These are phyloP conservation scores for Leishmania guyanensis DNA, from an alignment of 208 protist genomes.

Conservation along the genomic window DNA sequence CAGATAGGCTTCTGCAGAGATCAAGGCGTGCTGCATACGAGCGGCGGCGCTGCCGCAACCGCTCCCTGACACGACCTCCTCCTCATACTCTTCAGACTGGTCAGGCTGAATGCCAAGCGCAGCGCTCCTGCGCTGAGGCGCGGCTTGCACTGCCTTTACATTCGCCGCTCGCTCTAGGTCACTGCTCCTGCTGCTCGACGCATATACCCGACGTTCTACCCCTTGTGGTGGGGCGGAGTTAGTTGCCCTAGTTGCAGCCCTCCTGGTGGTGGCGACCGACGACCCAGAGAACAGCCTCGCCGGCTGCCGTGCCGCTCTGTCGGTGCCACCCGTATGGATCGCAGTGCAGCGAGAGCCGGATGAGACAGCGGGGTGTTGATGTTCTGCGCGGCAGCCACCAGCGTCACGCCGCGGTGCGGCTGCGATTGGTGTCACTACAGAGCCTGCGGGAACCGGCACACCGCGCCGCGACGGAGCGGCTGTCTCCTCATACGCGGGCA, in stretches of 20 bases:
- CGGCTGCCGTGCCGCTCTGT: background rate
- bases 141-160: background rate
- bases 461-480: background rate
- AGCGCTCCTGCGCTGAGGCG: background rate
- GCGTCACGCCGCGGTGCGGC: background rate
- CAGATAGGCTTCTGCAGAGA: slow-evolving; percentile 41
- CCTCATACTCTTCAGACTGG: background rate
- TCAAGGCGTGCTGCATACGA: slow-evolving; percentile 17
- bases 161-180: background rate
- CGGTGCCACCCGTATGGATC: background rate
- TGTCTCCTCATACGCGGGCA: background rate
- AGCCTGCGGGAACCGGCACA: background rate
- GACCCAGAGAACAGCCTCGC: background rate
- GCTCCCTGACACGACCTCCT: background rate
- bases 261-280: background rate
- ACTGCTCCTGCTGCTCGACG: background rate
- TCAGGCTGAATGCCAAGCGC: background rate
- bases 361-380: background rate
- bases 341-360: background rate
- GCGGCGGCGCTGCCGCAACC: background rate
- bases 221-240: background rate
- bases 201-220: slow-evolving; percentile 1
- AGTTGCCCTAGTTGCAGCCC: background rate
- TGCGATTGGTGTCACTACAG: slow-evolving; percentile 6
- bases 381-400: background rate